Evolutionary conservation across 306 rosid genomes (phyloP), one percentile per base, ranked within the genome.

Genomic region (Benincasa hispida): DNA sequence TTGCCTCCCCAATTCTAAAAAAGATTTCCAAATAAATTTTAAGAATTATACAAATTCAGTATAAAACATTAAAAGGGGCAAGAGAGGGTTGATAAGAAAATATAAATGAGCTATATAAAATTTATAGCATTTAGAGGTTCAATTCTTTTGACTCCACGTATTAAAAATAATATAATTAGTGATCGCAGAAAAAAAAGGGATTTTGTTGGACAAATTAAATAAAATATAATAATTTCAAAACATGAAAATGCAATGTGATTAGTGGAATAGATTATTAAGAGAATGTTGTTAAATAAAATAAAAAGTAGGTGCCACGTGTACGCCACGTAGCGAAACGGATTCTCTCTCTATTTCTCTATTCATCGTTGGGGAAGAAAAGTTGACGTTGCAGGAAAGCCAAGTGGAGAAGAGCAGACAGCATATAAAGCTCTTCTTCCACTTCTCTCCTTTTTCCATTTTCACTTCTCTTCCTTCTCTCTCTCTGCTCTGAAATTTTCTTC

Each of bases 371-470:
- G 17, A 0, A 5, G 2, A 47, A 76, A n/a, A 47, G 80, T 77
- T 48, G 63, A 77, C 62, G 80, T 47, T 69, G 77, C 76, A 79
- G 77, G 81, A 70, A 79, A 68, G 77, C 30, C 58, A 79, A 60
- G 58, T 47, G 57, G 69, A 30, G 57, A 19, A 54, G 8, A 22
- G 24, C 37, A 56, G 59, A 53, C 56, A 48, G 25, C 70, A 47
- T 58, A 60, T 59, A 77, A 47, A 77, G 35, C n/a, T 77, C 79
- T 27, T 47, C 81, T 54, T 48, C 55, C 57, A 27, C 58, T 77
- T 10, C 72, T 19, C 27, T 50, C 48, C 62, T 51, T 77, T 70
- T 78, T 54, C 18, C 69, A 69, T 25, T 47, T 78, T 70, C 77
- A 68, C 24, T 84, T 77, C 83, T 77, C n/a, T n/a, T n/a, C n/a